Evolutionary conservation across 345 rosid species (phyloP).

Genomic region (Kandelia obovata): DNA sequence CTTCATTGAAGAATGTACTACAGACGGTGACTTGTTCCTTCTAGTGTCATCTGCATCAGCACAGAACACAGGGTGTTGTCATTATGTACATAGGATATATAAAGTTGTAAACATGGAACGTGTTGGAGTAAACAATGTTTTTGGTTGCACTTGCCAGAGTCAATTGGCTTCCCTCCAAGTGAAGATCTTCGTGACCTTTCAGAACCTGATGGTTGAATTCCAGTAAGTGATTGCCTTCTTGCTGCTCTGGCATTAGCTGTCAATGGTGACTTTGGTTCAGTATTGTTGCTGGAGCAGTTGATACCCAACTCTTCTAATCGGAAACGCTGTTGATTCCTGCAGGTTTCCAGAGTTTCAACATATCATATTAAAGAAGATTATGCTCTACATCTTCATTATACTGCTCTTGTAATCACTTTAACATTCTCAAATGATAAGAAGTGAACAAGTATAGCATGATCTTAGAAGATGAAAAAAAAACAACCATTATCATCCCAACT

Average conservation of each 20-base stretch:
- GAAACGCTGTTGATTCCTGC: constrained; percentile 41
- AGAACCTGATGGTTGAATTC: constrained; percentile 37
- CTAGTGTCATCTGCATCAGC: constrained; percentile 37
- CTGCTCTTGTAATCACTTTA: not conserved
- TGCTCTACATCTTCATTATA: not conserved
- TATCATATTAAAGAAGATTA: not conserved
- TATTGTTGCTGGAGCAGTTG: constrained; percentile 20
- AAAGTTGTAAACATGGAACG: not conserved
- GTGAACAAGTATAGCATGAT: not conserved
- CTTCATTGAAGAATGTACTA: constrained; percentile 39
- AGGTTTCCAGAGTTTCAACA: constrained; percentile 5
- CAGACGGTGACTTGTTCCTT: constrained; percentile 78
- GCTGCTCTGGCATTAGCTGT: constrained; percentile 45
- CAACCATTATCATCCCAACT: not conserved
- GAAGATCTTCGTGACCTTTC: constrained; percentile 71
- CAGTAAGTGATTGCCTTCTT: constrained; percentile 79
- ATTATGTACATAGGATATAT: not conserved
- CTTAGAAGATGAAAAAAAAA: not conserved
- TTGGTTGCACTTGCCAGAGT: constrained; percentile 38
- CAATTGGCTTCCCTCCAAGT: constrained; percentile 62
- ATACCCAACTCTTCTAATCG: constrained; percentile 40
- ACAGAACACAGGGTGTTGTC: constrained; percentile 9
- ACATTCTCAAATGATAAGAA: no score
- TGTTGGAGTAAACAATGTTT: not conserved
- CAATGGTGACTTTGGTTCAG: constrained; percentile 42